phyloP scores from a whole-genome alignment of 805 yeast species.

The Spathaspora sp. region DNA sequence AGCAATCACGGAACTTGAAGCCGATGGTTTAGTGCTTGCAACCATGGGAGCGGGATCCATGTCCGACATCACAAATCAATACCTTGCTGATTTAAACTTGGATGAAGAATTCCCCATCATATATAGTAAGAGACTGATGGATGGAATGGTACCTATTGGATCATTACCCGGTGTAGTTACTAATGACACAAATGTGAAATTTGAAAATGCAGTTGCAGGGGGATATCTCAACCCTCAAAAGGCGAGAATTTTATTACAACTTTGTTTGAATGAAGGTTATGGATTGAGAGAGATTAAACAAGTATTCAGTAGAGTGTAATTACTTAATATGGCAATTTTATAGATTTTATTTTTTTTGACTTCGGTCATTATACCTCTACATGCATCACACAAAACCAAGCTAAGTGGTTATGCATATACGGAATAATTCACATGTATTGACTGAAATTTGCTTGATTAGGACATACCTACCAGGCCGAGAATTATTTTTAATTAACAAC shows the following conservation, averaged over 20 bases:
- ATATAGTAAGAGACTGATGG: slow-evolving; percentile 65
- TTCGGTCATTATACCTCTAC: neutral
- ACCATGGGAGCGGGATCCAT: slow-evolving; percentile 73
- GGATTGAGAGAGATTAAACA: slow-evolving; percentile 35
- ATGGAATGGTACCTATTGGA: slow-evolving; percentile 65
- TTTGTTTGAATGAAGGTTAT: slow-evolving; percentile 46
- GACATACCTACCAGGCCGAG: neutral
- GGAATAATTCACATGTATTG: neutral
- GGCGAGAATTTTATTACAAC: slow-evolving; percentile 53
- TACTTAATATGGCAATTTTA: neutral
- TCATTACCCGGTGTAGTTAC: slow-evolving; percentile 29
- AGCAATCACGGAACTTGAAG: slow-evolving; percentile 41
- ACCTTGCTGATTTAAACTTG: slow-evolving; percentile 33
- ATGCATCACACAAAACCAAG: neutral
- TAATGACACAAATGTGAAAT: slow-evolving; percentile 9
- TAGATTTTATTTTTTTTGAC: neutral
- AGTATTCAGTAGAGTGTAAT: slow-evolving; percentile 46
- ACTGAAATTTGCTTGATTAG: neutral
- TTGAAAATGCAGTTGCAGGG: slow-evolving; percentile 49
- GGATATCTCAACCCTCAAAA: slow-evolving; percentile 68
- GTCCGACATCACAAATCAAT: slow-evolving; percentile 46
- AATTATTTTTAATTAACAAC: neutral
- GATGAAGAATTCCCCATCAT: slow-evolving; percentile 47
- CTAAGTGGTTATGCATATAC: neutral
- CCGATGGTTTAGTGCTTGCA: slow-evolving; percentile 59